Evolutionary conservation across 2,329 filamentous ascomycete species (phyloP).

Genomic region (Arthrobotrys iridis): DNA sequence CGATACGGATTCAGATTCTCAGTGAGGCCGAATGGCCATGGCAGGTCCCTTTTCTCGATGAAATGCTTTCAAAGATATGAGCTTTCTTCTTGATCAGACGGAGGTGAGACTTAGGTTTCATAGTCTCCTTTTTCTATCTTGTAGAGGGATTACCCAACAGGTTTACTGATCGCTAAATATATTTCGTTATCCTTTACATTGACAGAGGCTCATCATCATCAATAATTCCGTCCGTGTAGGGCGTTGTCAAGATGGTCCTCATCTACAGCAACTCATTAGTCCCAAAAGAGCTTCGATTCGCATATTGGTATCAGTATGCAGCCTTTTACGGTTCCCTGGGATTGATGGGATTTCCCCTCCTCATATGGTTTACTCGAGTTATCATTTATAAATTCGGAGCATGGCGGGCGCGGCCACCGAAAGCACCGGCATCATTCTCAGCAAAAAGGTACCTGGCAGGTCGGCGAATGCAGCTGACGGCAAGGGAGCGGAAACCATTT

Average conservation of each 20-base stretch:
- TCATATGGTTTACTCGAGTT: conserved; percentile 45
- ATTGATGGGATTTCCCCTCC: conserved; percentile 39
- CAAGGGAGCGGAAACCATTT: conserved; percentile 12
- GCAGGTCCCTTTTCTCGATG: conserved; percentile 2
- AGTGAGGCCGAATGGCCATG: conserved; percentile 5
- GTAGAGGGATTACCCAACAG: background rate
- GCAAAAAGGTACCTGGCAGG: conserved; percentile 31
- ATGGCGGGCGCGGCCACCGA: conserved; percentile 42
- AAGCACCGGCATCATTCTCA: conserved; percentile 21
- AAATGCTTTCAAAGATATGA: background rate
- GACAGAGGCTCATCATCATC: conserved; percentile 14
- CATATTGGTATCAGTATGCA: conserved; percentile 42
- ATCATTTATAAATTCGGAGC: conserved; percentile 39
- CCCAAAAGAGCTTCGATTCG: conserved; percentile 33
- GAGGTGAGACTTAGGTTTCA: conserved; percentile 15
- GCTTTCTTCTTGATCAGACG: background rate
- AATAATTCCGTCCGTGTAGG: conserved; percentile 23
- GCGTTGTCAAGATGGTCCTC: conserved; percentile 47
- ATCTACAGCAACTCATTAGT: conserved; percentile 42
- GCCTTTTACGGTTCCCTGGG: conserved; percentile 47
- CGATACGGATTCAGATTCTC: conserved; percentile 25
- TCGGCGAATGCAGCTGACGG: conserved; percentile 23
- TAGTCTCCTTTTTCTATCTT: background rate
- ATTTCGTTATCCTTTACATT: background rate
- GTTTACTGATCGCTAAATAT: conserved; percentile 11